Percentiles rank a stretch among this genome's conserved stretches.
Conservation (phyloP, 352 stramenopile species). For the Pythium brachiatum region DNA sequence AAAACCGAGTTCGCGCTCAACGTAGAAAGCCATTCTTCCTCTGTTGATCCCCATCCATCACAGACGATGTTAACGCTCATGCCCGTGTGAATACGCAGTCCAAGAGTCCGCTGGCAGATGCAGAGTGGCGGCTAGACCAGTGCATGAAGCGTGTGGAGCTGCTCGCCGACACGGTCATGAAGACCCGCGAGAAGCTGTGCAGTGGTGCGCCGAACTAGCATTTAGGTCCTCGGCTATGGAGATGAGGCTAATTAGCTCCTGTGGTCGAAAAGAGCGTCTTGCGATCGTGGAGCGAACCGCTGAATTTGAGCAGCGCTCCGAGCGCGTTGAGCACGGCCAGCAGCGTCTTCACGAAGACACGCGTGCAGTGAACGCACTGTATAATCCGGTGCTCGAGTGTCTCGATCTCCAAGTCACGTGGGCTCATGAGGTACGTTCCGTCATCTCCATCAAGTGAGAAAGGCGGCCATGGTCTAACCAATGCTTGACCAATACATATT, state of each 20-base stretch:
- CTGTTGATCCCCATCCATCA: too few relatives aligned
- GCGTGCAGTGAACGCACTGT: constrained; percentile 33
- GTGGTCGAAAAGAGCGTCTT: constrained; percentile 39
- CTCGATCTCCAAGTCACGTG: constrained; percentile 70
- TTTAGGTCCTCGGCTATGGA: not conserved
- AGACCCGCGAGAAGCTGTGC: constrained; percentile 65
- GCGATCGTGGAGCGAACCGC: constrained; percentile 52
- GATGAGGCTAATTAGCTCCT: not conserved
- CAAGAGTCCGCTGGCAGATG: constrained; percentile 47
- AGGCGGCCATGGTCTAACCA: too few relatives aligned
- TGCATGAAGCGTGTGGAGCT: constrained; percentile 59
- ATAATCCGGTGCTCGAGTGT: constrained; percentile 54
- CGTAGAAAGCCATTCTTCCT: constrained; percentile 34
- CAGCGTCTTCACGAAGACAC: constrained; percentile 36
- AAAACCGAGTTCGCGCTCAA: constrained; percentile 70
- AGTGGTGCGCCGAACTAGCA: constrained; percentile 29
- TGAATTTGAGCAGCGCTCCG: constrained; percentile 44
- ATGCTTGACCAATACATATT: constrained; percentile 2
- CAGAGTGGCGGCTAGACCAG: constrained; percentile 44
- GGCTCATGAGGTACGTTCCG: constrained; percentile 41
- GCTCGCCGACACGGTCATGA: constrained; percentile 64
- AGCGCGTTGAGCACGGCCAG: constrained; percentile 41
- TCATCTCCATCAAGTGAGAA: not conserved
- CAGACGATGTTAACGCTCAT: too few relatives aligned
- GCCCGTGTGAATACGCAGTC: constrained; percentile 35